Conservation (phyloP, 2,329 filamentous ascomycete species). For the Epichloe hybrida region DNA sequence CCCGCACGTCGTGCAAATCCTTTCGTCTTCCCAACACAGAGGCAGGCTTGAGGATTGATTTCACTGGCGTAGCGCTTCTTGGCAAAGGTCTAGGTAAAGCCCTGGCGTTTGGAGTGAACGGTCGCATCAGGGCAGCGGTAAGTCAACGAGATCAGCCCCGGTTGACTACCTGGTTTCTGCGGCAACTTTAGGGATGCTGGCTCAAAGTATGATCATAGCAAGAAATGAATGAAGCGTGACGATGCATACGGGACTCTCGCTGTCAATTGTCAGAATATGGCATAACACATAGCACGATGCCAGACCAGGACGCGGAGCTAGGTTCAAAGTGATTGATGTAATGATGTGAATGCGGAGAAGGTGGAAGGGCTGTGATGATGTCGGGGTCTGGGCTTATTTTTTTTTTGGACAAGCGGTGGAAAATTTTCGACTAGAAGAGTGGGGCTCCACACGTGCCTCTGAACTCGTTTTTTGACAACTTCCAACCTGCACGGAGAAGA, state of each 20-base stretch:
- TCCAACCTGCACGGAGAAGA: too few relatives aligned
- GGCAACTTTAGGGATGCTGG: conserved; percentile 1
- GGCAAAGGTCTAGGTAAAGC: conserved; percentile 19
- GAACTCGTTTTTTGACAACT: neutral
- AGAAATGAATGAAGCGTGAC: neutral
- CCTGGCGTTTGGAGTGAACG: conserved; percentile 22
- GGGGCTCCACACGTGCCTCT: conserved; percentile 18
- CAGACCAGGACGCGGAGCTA: neutral
- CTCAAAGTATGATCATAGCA: neutral
- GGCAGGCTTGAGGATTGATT: conserved; percentile 38
- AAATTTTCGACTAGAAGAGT: conserved; percentile 14
- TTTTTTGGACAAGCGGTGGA: conserved; percentile 3
- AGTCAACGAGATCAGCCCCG: neutral
- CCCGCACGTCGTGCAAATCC: conserved; percentile 28
- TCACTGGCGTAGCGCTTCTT: conserved; percentile 29
- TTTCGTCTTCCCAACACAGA: conserved; percentile 32
- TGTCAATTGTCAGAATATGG: neutral
- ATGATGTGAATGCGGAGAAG: neutral
- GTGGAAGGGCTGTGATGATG: conserved; percentile 2
- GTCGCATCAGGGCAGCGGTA: conserved; percentile 13
- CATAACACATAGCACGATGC: neutral
- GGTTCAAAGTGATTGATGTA: neutral
- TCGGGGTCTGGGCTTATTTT: conserved; percentile 5
- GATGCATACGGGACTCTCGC: neutral
- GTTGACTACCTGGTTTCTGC: neutral